A percentile compares a stretch with the other conserved stretches of the same genome.
Evolutionary conservation across 352 stramenopile genomes (phyloP).

Genomic region (Pythium rishiriense): DNA sequence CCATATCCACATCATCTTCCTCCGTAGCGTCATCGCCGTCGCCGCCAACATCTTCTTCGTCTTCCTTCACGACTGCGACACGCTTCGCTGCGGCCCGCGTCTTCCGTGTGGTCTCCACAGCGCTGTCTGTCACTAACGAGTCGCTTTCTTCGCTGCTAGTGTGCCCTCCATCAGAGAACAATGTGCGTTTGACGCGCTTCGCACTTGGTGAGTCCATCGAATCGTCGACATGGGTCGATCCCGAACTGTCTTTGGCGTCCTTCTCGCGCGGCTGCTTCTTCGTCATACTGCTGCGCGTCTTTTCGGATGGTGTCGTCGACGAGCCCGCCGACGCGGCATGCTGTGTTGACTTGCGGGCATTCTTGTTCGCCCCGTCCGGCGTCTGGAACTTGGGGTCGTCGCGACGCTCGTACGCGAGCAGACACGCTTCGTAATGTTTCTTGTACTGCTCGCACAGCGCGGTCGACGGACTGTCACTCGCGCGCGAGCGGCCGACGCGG

Average conservation of each 20-base stretch:
- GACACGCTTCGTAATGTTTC: constrained; percentile 48
- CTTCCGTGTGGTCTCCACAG: constrained; percentile 5
- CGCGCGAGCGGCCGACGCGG: constrained; percentile 59
- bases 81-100: background rate
- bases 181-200: constrained; percentile 60
- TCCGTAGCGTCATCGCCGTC: background rate
- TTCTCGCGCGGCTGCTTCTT: constrained; percentile 34
- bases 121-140: background rate
- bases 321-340: constrained; percentile 13
- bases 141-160: constrained; percentile 67
- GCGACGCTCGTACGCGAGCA: constrained; percentile 60
- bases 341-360: constrained; percentile 5
- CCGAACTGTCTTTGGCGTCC: background rate
- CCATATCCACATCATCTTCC: constrained; percentile 15
- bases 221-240: constrained; percentile 8
- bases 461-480: constrained; percentile 41
- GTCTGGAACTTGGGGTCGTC: constrained; percentile 33
- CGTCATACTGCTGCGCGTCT: constrained; percentile 46
- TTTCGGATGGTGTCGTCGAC: constrained; percentile 43
- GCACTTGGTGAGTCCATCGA: constrained; percentile 21
- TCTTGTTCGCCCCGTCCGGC: constrained; percentile 30
- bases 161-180: constrained; percentile 59
- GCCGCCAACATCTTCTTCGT: constrained; percentile 9
- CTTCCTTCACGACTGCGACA: constrained; percentile 10
- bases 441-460: constrained; percentile 54